phyloP scores from a whole-genome alignment of 495 filamentous ascomycete genomes.

The Aspergillus indologenus region DNA sequence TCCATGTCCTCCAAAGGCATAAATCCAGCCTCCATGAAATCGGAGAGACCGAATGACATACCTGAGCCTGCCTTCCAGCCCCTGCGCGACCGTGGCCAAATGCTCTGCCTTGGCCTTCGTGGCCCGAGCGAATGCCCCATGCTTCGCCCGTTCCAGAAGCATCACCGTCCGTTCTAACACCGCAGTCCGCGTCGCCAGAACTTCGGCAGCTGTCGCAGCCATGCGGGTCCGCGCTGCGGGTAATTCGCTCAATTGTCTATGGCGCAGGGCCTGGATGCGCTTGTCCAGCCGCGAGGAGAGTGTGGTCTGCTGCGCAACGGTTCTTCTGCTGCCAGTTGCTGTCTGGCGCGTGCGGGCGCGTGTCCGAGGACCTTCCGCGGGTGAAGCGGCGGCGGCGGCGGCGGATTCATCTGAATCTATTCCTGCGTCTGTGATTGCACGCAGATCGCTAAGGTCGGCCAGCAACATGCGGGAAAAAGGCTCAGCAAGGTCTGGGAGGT shows the following conservation, averaged over 20 bases:
- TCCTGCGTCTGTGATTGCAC: slow-evolving; percentile 26
- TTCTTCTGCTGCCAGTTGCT: slow-evolving; percentile 14
- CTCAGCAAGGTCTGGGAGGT: slow-evolving; percentile 27
- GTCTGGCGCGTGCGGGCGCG: slow-evolving; percentile 31
- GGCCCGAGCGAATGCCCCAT: slow-evolving; percentile 60
- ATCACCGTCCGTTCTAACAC: slow-evolving; percentile 41
- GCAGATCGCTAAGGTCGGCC: slow-evolving; percentile 27
- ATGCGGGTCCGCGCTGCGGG: slow-evolving; percentile 34
- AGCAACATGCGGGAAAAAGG: slow-evolving; percentile 30
- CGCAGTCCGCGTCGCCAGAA: slow-evolving; percentile 31
- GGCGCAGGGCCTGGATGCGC: slow-evolving; percentile 28
- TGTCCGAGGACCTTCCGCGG: slow-evolving; percentile 15
- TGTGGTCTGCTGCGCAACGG: slow-evolving; percentile 19
- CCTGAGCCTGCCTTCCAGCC: slow-evolving; percentile 51
- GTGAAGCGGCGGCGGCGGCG: neutral
- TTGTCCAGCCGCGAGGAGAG: slow-evolving; percentile 29
- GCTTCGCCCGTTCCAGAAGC: slow-evolving; percentile 57
- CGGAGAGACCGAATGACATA: slow-evolving; percentile 26
- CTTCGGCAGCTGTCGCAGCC: slow-evolving; percentile 36
- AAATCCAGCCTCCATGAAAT: neutral
- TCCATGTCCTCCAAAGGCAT: neutral
- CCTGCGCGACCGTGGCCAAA: slow-evolving; percentile 56
- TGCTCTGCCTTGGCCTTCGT: slow-evolving; percentile 54
- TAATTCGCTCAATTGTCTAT: slow-evolving; percentile 31
- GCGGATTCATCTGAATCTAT: neutral